Conservation (phyloP, 768 basidiomycete species). For the Ramaria rubella region DNA sequence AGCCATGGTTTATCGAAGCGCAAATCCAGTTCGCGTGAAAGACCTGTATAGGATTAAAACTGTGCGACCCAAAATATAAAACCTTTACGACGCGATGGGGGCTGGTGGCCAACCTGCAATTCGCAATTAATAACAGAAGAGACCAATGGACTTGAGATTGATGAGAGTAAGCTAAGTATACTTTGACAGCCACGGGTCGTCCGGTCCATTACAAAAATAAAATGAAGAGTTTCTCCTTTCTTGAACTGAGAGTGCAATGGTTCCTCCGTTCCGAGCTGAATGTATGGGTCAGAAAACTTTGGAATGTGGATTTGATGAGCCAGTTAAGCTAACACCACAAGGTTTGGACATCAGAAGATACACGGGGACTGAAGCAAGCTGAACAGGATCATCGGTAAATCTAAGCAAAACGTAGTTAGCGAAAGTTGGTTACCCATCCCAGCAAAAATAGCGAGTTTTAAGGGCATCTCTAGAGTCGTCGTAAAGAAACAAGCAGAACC, state of each 20-base stretch:
- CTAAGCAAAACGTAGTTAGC: no score
- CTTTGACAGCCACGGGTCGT: slow-evolving; percentile 10
- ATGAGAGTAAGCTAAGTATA: background rate
- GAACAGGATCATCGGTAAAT: no score
- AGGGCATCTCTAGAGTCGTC: no score
- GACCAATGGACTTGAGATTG: background rate
- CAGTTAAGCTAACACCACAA: background rate
- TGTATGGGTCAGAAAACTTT: background rate
- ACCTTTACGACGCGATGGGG: background rate
- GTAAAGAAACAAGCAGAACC: background rate
- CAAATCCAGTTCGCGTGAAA: slow-evolving; percentile 10
- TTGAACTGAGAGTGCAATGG: background rate
- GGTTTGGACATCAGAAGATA: background rate
- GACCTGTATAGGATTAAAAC: slow-evolving; percentile 1
- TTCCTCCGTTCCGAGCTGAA: slow-evolving; percentile 9
- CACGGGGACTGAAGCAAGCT: background rate
- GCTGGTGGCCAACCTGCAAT: background rate
- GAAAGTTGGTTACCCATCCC: no score
- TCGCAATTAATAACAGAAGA: background rate
- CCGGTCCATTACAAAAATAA: slow-evolving; percentile 10
- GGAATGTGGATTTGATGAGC: background rate
- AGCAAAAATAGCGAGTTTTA: no score
- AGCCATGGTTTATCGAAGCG: background rate
- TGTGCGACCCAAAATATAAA: background rate
- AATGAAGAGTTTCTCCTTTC: background rate